Evolutionary conservation across 768 basidiomycete species (phyloP).

Genomic region (Mycena venus): DNA sequence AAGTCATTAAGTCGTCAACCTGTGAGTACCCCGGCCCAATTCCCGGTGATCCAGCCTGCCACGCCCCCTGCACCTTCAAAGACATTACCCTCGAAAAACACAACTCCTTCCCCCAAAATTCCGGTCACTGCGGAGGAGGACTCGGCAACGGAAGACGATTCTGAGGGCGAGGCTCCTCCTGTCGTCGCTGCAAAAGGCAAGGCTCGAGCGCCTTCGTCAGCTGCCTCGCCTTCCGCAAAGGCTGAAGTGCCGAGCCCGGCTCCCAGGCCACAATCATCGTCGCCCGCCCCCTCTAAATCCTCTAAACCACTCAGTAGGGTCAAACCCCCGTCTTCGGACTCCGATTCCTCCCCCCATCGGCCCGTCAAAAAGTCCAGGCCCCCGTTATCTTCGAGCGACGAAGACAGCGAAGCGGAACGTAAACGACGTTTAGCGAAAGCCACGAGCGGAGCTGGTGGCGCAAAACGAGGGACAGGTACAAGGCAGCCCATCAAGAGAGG

Average conservation of each 20-base stretch:
- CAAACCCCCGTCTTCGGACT: slow-evolving; percentile 53
- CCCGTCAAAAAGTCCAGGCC: slow-evolving; percentile 65
- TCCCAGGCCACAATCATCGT: slow-evolving; percentile 20
- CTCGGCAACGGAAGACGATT: slow-evolving; percentile 64
- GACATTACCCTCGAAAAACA: neutral
- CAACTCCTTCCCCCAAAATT: slow-evolving; percentile 11
- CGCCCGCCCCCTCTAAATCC: slow-evolving; percentile 29
- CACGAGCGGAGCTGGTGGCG: slow-evolving; percentile 46
- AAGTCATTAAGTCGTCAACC: neutral
- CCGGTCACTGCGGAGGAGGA: slow-evolving; percentile 47
- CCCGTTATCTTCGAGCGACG: slow-evolving; percentile 57
- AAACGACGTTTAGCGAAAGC: slow-evolving; percentile 41
- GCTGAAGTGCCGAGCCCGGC: slow-evolving; percentile 25
- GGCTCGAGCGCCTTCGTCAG: slow-evolving; percentile 28
- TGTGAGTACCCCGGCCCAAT: neutral
- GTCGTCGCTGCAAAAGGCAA: slow-evolving; percentile 38
- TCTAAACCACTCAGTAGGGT: slow-evolving; percentile 36
- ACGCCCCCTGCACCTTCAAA: slow-evolving; percentile 10
- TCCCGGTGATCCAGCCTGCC: slow-evolving; percentile 17
- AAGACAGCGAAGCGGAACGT: slow-evolving; percentile 71
- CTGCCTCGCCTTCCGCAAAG: slow-evolving; percentile 31
- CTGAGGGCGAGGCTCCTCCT: slow-evolving; percentile 42
- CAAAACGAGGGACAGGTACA: slow-evolving; percentile 68
- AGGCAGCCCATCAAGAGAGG: slow-evolving; percentile 84
- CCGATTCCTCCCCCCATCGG: slow-evolving; percentile 66